phyloP scores from a whole-genome alignment of 345 rosid genomes.

The Eucalyptus fibrosa region DNA sequence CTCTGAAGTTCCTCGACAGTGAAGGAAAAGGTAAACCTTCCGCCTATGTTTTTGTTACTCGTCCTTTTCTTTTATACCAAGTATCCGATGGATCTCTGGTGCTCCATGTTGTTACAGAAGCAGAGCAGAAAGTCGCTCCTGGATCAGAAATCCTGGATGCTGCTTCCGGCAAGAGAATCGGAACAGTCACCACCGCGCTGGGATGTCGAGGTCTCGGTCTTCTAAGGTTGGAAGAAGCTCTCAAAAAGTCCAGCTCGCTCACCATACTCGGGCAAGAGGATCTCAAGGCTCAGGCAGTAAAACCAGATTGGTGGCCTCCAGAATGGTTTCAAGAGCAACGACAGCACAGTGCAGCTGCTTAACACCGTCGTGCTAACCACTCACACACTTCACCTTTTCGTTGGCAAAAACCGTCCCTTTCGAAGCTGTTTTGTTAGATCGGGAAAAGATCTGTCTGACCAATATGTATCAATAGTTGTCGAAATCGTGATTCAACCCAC shows the following conservation, averaged over 20 bases:
- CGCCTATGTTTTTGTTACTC: not conserved
- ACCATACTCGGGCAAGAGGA: slow-evolving; percentile 34
- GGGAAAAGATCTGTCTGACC: not conserved
- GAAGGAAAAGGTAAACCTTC: slow-evolving; percentile 41
- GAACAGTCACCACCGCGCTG: slow-evolving; percentile 56
- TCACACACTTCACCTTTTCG: not conserved
- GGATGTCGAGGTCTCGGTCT: slow-evolving; percentile 74
- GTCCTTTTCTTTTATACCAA: not conserved
- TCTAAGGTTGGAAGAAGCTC: slow-evolving; percentile 57
- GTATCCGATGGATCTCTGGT: not conserved
- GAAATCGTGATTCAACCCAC: not conserved
- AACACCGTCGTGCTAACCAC: not conserved
- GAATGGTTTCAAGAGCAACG: slow-evolving; percentile 54
- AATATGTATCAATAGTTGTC: not conserved
- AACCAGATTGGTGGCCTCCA: slow-evolving; percentile 82
- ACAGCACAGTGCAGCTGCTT: slow-evolving; percentile 19
- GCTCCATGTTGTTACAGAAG: slow-evolving; percentile 19
- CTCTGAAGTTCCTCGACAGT: slow-evolving; percentile 43
- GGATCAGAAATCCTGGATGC: slow-evolving; percentile 54
- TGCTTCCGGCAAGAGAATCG: slow-evolving; percentile 53
- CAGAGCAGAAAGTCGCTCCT: slow-evolving; percentile 37
- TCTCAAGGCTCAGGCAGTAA: slow-evolving; percentile 48
- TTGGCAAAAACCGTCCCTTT: not conserved
- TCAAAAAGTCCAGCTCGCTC: slow-evolving; percentile 24
- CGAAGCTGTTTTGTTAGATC: not conserved